phyloP scores from a whole-genome alignment of 31 red algal species.

The Asparagopsis taxiformis region DNA sequence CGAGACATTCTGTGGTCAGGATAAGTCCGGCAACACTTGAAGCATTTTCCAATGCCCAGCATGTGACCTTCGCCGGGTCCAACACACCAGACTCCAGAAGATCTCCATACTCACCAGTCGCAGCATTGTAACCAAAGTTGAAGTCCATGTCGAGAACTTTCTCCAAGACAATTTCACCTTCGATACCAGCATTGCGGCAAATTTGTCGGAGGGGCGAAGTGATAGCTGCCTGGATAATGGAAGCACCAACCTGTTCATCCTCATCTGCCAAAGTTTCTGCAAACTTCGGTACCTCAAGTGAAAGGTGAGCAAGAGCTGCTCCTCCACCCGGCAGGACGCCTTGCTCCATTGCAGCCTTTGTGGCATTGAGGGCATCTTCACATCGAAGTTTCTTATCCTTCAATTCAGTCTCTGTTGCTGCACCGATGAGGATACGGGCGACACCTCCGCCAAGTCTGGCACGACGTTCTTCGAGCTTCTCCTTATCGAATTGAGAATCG shows the following conservation, averaged over 20 bases:
- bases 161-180: constrained; percentile 86
- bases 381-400: constrained; percentile 97
- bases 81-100: constrained; percentile 80
- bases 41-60: constrained; percentile 85
- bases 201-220: constrained; percentile 90
- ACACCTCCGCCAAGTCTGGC: constrained; percentile 93
- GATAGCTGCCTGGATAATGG: constrained; percentile 77
- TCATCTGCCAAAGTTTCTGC: constrained; percentile 70
- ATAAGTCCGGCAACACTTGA: constrained; percentile 81
- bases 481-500: constrained; percentile 78
- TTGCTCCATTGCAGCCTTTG: constrained; percentile 95
- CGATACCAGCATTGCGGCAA: constrained; percentile 85
- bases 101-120: constrained; percentile 83
- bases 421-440: constrained; percentile 92
- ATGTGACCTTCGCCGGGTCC: constrained; percentile 91
- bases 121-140: constrained; percentile 85
- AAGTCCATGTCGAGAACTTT: constrained; percentile 76
- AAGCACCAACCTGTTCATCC: constrained; percentile 74
- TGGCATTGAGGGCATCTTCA: constrained; percentile 96
- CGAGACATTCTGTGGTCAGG: constrained; percentile 85
- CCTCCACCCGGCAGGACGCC: constrained; percentile 97
- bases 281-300: constrained; percentile 45
- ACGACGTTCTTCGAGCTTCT: constrained; percentile 94
- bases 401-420: constrained; percentile 96
- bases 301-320: constrained; percentile 56